Evolutionary conservation across 257 asterid genomes (phyloP).

Genomic region (Cynanchum wilfordii): DNA sequence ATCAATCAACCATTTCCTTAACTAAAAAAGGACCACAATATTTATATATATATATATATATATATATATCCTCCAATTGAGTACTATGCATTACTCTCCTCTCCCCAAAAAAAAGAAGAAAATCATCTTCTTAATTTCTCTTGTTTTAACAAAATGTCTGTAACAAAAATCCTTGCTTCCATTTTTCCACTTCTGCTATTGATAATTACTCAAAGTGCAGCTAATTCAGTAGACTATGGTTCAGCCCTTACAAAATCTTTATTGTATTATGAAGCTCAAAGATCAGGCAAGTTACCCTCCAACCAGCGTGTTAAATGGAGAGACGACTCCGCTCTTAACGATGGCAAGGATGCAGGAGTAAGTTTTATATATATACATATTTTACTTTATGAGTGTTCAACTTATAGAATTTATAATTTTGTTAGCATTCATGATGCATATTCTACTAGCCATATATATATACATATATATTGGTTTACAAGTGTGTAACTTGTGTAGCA

Average conservation of each 20-base stretch:
- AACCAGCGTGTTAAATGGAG: constrained; percentile 54
- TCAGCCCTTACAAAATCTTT: constrained; percentile 49
- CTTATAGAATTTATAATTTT: no score
- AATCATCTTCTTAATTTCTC: background rate
- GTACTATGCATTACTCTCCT: no score
- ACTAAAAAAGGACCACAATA: background rate
- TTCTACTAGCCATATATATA: no score
- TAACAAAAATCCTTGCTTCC: background rate
- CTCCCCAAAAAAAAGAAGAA: background rate
- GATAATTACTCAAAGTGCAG: background rate
- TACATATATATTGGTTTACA: background rate
- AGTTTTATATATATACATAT: background rate
- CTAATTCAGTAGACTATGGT: constrained; percentile 39
- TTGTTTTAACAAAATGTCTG: background rate
- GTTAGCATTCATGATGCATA: no score
- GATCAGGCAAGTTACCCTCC: constrained; percentile 56
- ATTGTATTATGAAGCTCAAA: constrained; percentile 65
- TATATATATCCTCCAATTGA: no score
- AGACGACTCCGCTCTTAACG: constrained; percentile 52
- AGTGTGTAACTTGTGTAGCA: no score
- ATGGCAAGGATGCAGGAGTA: constrained; percentile 48
- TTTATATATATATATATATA: no score
- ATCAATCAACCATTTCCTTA: background rate
- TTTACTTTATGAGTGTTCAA: no score
- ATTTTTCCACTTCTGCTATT: background rate